Evolutionary conservation across 169 alveolate species (phyloP), one percentile per base, ranked within the genome.

Genomic region (Plasmodium relictum): DNA sequence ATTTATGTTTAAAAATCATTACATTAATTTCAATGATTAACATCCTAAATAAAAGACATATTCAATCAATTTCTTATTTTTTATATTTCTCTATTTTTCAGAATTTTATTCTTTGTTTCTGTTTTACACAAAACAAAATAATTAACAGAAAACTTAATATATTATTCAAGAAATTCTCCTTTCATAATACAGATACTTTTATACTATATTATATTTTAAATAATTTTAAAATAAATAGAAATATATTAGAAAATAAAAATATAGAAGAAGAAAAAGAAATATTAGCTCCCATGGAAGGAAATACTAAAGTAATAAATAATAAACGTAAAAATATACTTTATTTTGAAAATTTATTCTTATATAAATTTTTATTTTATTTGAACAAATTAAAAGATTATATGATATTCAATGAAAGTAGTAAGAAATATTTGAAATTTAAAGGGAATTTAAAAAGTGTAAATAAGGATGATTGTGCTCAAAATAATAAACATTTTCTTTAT

Each of bases 131-230:
- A 56, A 63, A 83, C 45, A 83, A 83, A 31, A 45, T 26, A 10
- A 59, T 83, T 44, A 54, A 48, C 31, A 66, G 70, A 50, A 83
- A 69, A 45, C 86, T 83, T 24, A 56, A 83, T 12, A 14, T 83
- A 26, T 62, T 83, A 37, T 83, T 56, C 24, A 83, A 61, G 42
- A 83, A 83, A 68, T 83, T 83, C 26, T 6, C 73, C 1, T 83
- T 83, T 56, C n/a, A 45, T 54, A 66, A 70, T 48, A 66, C 91
- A 3, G 86, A 83, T 26, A 83, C 91, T 3, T 70, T 83, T 69
- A 41, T 83, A 9, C 56, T 71, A 37, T 20, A 62, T 24, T 45
- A 68, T 50, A 50, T 83, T 14, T 9, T 83, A 44, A 56, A 69
- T 24, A 83, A 83, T 31, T 83, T 68, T 50, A 83, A 50, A 70